Evolutionary conservation across 768 basidiomycete species (phyloP).

Genomic region (Gloeostereum incarnatum): DNA sequence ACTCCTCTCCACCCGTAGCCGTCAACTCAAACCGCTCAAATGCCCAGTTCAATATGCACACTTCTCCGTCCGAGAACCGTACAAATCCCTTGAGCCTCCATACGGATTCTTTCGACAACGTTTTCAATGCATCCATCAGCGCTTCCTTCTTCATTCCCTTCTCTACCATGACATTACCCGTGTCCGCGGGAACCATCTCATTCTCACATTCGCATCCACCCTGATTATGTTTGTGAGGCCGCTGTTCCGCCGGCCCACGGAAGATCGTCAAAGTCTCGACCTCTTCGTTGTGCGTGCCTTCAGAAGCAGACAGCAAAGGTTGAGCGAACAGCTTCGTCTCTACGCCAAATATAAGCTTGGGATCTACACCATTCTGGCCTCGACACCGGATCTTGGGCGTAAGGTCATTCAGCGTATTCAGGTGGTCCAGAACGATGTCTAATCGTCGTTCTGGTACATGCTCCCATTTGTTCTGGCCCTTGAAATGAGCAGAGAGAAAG

Average conservation of each 20-base stretch:
- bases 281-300: conserved; percentile 74
- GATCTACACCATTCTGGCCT: conserved; percentile 59
- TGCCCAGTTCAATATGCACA: conserved; percentile 82
- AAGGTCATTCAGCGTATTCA: conserved; percentile 81
- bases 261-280: conserved; percentile 73
- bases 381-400: conserved; percentile 79
- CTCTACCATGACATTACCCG: no score
- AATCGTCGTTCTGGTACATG: conserved; percentile 68
- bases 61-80: conserved; percentile 28
- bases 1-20: conserved; percentile 20
- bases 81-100: conserved; percentile 89
- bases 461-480: conserved; percentile 80
- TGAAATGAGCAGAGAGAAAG: conserved; percentile 3
- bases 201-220: no score
- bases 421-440: conserved; percentile 79
- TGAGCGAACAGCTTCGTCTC: conserved; percentile 66
- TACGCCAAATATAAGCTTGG: conserved; percentile 78
- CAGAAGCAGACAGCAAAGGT: conserved; percentile 9
- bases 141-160: conserved; percentile 14
- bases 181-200: no score
- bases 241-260: conserved; percentile 23
- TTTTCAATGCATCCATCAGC: conserved; percentile 36
- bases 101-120: conserved; percentile 56
- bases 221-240: conserved; percentile 7
- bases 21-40: conserved; percentile 79